Evolutionary conservation across 768 basidiomycete species (phyloP).

Genomic region (Pleurotus platypus): DNA sequence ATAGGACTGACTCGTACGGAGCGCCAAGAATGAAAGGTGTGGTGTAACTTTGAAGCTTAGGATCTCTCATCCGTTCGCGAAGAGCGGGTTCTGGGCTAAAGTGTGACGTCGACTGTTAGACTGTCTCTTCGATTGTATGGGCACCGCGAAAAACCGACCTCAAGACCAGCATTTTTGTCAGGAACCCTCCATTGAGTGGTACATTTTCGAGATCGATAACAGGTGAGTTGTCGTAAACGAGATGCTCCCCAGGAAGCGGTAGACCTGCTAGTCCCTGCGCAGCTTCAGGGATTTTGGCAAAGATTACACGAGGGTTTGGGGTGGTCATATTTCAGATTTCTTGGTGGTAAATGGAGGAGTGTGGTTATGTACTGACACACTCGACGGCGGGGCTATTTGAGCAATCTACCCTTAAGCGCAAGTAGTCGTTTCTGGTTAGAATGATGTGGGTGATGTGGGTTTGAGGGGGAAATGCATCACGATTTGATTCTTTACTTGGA

Average conservation of each 20-base stretch:
- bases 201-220: constrained; percentile 18
- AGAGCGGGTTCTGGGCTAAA: constrained; percentile 19
- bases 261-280: neutral
- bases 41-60: constrained; percentile 13
- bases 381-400: too few species aligned
- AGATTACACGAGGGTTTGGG: constrained; percentile 1
- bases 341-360: too few species aligned
- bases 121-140: neutral
- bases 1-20: constrained; percentile 12
- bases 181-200: constrained; percentile 17
- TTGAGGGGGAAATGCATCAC: too few species aligned
- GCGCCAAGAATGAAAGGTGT: constrained; percentile 14
- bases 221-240: constrained; percentile 8
- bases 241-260: constrained; percentile 2
- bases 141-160: constrained; percentile 6
- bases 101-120: neutral
- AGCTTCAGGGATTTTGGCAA: neutral
- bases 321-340: too few species aligned
- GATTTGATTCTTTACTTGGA: too few species aligned
- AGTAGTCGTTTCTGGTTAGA: too few species aligned
- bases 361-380: too few species aligned
- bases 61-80: constrained; percentile 27
- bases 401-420: too few species aligned
- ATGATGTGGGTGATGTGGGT: too few species aligned
- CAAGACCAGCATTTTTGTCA: constrained; percentile 16